phyloP scores from a whole-genome alignment of 176 grass and related monocot genomes.

The Carex cristatella region DNA sequence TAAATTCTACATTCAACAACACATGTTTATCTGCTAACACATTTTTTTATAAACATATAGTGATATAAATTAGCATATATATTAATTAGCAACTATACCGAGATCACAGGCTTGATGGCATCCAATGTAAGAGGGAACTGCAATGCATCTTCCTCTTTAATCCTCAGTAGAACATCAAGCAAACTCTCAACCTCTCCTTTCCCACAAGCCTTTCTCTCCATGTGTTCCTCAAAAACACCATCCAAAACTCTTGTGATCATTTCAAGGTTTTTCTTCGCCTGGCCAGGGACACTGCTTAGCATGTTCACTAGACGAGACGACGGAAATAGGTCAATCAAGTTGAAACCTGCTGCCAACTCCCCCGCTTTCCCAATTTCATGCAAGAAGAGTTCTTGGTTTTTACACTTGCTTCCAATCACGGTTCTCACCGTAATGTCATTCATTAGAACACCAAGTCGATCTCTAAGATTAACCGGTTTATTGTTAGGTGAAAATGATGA shows the following conservation, averaged over 20 bases:
- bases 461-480: background rate
- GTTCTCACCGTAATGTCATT: conserved; percentile 6
- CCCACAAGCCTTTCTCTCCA: background rate
- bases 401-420: conserved; percentile 10
- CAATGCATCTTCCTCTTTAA: conserved; percentile 5
- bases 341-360: conserved; percentile 36
- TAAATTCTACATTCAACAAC: too few species aligned
- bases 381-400: conserved; percentile 12
- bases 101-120: background rate
- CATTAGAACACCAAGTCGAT: background rate
- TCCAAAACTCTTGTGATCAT: background rate
- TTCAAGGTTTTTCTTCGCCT: background rate
- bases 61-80: too few species aligned
- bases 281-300: conserved; percentile 8
- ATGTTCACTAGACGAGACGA: conserved; percentile 29
- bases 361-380: background rate
- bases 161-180: conserved; percentile 5
- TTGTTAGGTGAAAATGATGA: background rate
- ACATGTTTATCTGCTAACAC: too few species aligned
- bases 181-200: conserved; percentile 4
- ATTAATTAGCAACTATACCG: background rate
- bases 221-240: background rate
- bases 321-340: conserved; percentile 53
- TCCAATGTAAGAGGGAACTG: conserved; percentile 10
- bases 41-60: too few species aligned